Evolutionary conservation across 805 yeast species (phyloP), one percentile per base, ranked within the genome.

Genomic region (Starmerella khaoyaiensis): DNA sequence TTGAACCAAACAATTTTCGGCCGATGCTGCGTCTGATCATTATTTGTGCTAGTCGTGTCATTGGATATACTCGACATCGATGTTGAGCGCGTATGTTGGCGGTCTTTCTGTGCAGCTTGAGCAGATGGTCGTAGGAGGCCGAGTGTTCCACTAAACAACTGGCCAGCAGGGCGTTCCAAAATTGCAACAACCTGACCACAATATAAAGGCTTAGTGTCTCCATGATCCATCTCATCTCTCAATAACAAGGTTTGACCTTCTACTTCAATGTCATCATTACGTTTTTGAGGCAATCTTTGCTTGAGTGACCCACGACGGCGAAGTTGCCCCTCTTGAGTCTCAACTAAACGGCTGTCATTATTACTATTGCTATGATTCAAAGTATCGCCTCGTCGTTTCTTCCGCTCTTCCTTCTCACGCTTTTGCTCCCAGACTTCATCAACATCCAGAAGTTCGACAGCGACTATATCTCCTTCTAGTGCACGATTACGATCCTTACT

Each of bases 1-100:
- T 90, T 90, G 59, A 90, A 90, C 98, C 98, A 90, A 23, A 90
- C 96, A 64, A 90, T 90, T 56, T 90, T 90, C 23, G 98, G 98
- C 29, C 72, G 40, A 3, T 24, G 4, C 5, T 24, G 5, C 3
- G 7, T 17, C 22, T 21, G 26, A 10, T 16, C 35, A 7, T 8
- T 16, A 25, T 12, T 8, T 12, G 25, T 4, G 32, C 35, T 39
- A 20, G 45, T 42, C 17, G 46, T 44, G 11, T 21, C 31, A 3
- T 28, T 31, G 12, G 14, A 19, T 14, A 28, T 14, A 12, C 21
- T 26, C n/a, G 33, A 19, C 9, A 8, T 4, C 31, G 37, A 32
- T 10, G 35, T 26, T 47, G 56, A 12, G 53, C 55, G 37, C 46
- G 49, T 32, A 11, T 55, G 53, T 42, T 61, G 66, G 52, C 75